Conservation (phyloP, 371 early-diverging fungal genomes). For the Caulochytrium protostelioides region DNA sequence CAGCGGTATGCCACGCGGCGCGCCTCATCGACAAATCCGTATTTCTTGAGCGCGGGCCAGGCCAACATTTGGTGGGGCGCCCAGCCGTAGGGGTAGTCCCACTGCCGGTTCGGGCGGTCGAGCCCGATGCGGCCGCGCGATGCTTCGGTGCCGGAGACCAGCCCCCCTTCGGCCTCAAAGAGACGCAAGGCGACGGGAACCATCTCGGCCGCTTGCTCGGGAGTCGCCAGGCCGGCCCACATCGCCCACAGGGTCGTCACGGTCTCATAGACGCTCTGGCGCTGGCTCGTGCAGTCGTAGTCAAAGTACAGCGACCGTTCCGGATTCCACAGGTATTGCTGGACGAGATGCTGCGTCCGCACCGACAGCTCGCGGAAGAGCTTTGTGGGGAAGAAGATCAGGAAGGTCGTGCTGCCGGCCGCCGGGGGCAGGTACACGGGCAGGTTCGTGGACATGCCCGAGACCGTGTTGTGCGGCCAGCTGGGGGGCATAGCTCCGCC, state of each 20-base stretch:
- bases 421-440: conserved; percentile 1
- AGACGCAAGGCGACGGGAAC: conserved; percentile 7
- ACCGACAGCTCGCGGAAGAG: conserved; percentile 12
- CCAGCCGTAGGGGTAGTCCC: conserved; percentile 94
- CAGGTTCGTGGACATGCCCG: neutral
- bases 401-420: conserved; percentile 1
- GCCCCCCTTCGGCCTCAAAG: conserved; percentile 70
- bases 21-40: conserved; percentile 56
- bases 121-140: conserved; percentile 53
- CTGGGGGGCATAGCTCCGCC: neutral
- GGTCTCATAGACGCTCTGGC: conserved; percentile 41
- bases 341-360: conserved; percentile 20
- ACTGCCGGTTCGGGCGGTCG: conserved; percentile 80
- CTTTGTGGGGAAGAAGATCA: conserved; percentile 7
- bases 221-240: conserved; percentile 48
- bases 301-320: conserved; percentile 58
- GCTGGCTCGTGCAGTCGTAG: conserved; percentile 36
- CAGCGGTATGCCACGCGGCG: conserved; percentile 75
- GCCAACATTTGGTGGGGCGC: conserved; percentile 94
- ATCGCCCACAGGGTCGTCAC: conserved; percentile 55
- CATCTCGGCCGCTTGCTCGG: conserved; percentile 37
- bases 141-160: conserved; percentile 69
- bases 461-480: neutral
- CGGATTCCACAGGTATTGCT: conserved; percentile 55
- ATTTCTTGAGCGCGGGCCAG: conserved; percentile 71